These are phyloP conservation scores for Taphrina wiesneri DNA, from an alignment of 1,139 yeast genomes.

Conservation along the genomic window DNA sequence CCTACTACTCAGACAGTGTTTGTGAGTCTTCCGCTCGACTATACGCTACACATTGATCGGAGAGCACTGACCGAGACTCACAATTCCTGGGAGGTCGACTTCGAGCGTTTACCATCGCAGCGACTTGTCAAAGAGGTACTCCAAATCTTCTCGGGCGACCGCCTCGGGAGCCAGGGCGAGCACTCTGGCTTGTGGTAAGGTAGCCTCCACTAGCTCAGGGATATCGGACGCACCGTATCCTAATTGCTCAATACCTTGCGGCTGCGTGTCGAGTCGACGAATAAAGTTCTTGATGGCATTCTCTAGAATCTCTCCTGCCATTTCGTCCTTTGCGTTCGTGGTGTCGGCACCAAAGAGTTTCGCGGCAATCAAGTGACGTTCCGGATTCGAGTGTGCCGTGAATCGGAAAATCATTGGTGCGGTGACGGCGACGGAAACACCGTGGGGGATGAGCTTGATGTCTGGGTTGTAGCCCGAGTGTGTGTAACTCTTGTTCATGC, in stretches of 20 bases:
- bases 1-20: too few species aligned
- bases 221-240: conserved; percentile 46
- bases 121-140: conserved; percentile 40
- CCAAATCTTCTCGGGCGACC: conserved; percentile 42
- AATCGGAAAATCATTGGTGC: conserved; percentile 50
- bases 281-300: conserved; percentile 48
- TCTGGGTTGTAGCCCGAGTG: conserved; percentile 49
- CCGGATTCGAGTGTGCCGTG: conserved; percentile 50
- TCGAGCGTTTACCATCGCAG: conserved; percentile 27
- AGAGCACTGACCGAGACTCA: too few species aligned
- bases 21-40: too few species aligned
- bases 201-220: conserved; percentile 47
- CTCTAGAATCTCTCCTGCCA: conserved; percentile 48
- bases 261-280: conserved; percentile 47
- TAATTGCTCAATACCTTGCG: conserved; percentile 46
- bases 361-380: conserved; percentile 49
- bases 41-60: too few species aligned
- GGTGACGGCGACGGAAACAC: conserved; percentile 50
- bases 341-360: conserved; percentile 48
- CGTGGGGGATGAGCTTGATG: conserved; percentile 50
- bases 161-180: conserved; percentile 47
- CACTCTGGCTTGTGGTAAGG: conserved; percentile 49
- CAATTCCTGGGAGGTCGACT: too few species aligned
- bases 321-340: conserved; percentile 46
- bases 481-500: conserved; percentile 48